Base-by-base conservation (phyloP, 2,329 filamentous ascomycete species). In the Epichloe glyceriae region DNA sequence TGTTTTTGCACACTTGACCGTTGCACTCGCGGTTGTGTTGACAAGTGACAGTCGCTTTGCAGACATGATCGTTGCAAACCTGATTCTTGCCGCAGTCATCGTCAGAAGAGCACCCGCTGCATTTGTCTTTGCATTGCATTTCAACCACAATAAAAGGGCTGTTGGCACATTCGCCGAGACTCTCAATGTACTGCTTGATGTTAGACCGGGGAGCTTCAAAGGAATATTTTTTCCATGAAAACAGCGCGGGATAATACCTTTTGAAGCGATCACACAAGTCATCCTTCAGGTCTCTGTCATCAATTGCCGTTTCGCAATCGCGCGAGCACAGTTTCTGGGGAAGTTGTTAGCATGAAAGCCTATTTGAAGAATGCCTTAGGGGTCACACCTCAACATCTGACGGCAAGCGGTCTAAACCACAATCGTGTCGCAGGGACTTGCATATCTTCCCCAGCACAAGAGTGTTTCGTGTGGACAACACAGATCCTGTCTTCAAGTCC, bases 21-120 rank as follows among this genome's bases (percentile, higher is more conserved):
- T 52, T 52, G 43, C 52, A 54, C 39, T 54, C 52, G 33, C 43
- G 19, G 45, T 50, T 47, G 33, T 50, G 37, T 22, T 54, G 50
- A 34, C 52, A 54, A 19, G 35, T 15, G 38, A 38, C 35, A 30
- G 22, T 44, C 33, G 46, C 41, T 20, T 46, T 50, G 46, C 52
- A 53, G n/a, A 39, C 43, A 2, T 44, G 17, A 15, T 52, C 47
- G 8, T 42, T n/a, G 42, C 52, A 53, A 35, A 41, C 22, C 34
- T 51, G 38, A 43, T 41, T 30, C 12, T 35, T 38, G n/a, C 43
- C 49, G 43, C 52, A 54, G 37, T 54, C 47, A 3, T 38, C 38
- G 43, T 53, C 47, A 11, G 19, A 37, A n/a, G 39, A 19, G 22
- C 52, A 54, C 11, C 39, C 44, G 26, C 50, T 40, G 39, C 52